Evolutionary conservation across 768 basidiomycete species (phyloP).

Genomic region (Trametes cinnabarina): DNA sequence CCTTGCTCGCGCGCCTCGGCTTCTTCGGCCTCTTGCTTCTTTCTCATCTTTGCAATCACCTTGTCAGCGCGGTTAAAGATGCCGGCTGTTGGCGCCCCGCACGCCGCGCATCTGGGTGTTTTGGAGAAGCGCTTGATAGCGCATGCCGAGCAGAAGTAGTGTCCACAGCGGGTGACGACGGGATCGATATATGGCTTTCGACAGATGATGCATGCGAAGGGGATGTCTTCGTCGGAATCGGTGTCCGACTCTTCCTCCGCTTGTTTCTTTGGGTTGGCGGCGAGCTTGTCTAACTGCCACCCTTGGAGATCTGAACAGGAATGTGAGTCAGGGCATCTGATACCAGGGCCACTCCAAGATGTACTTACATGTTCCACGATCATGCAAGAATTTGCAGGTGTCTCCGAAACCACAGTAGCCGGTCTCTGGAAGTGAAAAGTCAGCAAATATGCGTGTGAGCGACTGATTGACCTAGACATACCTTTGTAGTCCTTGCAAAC

Average conservation of each 20-base stretch:
- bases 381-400: constrained; percentile 98
- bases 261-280: constrained; percentile 68
- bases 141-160: constrained; percentile 94
- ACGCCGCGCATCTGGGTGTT: constrained; percentile 94
- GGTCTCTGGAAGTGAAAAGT: constrained; percentile 62
- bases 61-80: constrained; percentile 97
- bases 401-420: constrained; percentile 99
- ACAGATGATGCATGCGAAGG: constrained; percentile 98
- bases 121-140: constrained; percentile 93
- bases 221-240: constrained; percentile 83
- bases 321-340: constrained; percentile 19
- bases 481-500: constrained; percentile 99
- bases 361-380: constrained; percentile 87
- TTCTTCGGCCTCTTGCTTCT: constrained; percentile 60
- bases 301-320: constrained; percentile 77
- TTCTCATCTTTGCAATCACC: constrained; percentile 83
- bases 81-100: constrained; percentile 88
- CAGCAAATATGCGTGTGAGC: constrained; percentile 10
- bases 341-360: constrained; percentile 8
- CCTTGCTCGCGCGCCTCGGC: constrained; percentile 43
- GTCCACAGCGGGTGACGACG: constrained; percentile 92
- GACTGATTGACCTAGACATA: constrained; percentile 36
- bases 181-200: constrained; percentile 94
- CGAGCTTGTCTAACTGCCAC: constrained; percentile 96
- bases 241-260: constrained; percentile 61